Base-by-base conservation (phyloP, 345 rosid species). In the Salix dunnii region DNA sequence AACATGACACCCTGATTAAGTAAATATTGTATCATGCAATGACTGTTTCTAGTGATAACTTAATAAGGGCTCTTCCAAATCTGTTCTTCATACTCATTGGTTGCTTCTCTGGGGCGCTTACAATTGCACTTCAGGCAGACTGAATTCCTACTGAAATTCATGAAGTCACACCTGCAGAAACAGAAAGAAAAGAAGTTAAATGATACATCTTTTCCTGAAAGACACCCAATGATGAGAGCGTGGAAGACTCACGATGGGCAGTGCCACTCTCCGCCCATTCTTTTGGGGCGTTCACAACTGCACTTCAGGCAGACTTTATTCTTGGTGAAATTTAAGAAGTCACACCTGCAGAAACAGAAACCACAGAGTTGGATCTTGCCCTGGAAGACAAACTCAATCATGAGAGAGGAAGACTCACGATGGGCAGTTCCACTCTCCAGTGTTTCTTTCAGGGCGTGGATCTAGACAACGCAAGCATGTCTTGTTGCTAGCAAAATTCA, bases 371-470 rank as follows among this genome's bases (percentile, higher is more conserved):
- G 60, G 28, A 71, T 60, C 35, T 67, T 65, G 14, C 35, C 38
- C 63, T 68, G 16, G 12, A 40, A 68, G 16, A 36, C 27, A 4
- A 18, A 33, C 12, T 42, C 21, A n/a, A 49, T 14, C 10, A 5
- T 5, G 25, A 11, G 6, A 30, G 51, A 78, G 76, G 83, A 81
- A 74, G 62, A 82, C 96, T 75, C 68, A 94, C 97, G 90, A 85
- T n/a, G 92, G 91, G 82, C 99, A 95, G 81, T 90, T 94, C 98
- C 99, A 91, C 70, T 93, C 98, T 84, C 99, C 99, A 74, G 88
- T 91, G 63, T 84, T 80, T 72, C 87, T 88, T 82, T 84, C 83
- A 6, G 97, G 94, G 31, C 97, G 92, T 74, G 76, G 72, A 71
- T 55, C 89, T 40, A 48, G 71, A 67, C 99, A 95, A 27, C 88